Evolutionary conservation across 805 yeast species (phyloP).

Genomic region (Cyberlindnera subsufficiens): DNA sequence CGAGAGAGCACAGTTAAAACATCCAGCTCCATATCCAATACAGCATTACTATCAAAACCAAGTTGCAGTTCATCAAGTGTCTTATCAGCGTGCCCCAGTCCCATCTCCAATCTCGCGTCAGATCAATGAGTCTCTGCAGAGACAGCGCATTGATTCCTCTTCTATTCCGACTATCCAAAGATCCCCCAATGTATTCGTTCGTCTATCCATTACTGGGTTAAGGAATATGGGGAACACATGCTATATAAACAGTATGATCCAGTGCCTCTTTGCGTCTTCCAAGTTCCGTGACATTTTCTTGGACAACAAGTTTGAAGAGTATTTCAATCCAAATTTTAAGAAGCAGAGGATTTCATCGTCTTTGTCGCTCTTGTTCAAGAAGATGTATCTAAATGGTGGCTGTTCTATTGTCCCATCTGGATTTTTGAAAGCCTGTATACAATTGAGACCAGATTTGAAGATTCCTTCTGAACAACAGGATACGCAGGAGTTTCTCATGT

Average conservation of each 20-base stretch:
- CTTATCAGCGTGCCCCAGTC: slow-evolving; percentile 1
- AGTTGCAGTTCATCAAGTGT: neutral
- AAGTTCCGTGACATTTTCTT: slow-evolving; percentile 44
- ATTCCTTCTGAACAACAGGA: slow-evolving; percentile 79
- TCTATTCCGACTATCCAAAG: slow-evolving; percentile 33
- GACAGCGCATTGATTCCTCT: slow-evolving; percentile 11
- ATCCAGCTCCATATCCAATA: slow-evolving; percentile 7
- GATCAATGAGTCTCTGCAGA: slow-evolving; percentile 3
- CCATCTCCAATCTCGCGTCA: slow-evolving; percentile 1
- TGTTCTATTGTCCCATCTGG: slow-evolving; percentile 59
- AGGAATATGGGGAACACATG: slow-evolving; percentile 70
- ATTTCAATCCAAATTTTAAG: slow-evolving; percentile 29
- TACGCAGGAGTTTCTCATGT: slow-evolving; percentile 69
- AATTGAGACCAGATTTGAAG: slow-evolving; percentile 57
- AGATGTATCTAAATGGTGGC: slow-evolving; percentile 54
- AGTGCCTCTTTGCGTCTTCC: slow-evolving; percentile 54
- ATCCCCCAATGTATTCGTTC: slow-evolving; percentile 32
- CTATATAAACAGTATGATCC: slow-evolving; percentile 69
- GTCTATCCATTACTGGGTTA: slow-evolving; percentile 52
- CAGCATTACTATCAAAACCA: slow-evolving; percentile 1
- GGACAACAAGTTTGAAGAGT: slow-evolving; percentile 37
- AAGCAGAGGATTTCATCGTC: slow-evolving; percentile 35
- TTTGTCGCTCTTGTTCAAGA: slow-evolving; percentile 46
- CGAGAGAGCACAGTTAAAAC: neutral
- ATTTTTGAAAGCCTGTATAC: slow-evolving; percentile 46